Base-by-base conservation (phyloP, 306 rosid genomes). In the Lathyrus oleraceus region DNA sequence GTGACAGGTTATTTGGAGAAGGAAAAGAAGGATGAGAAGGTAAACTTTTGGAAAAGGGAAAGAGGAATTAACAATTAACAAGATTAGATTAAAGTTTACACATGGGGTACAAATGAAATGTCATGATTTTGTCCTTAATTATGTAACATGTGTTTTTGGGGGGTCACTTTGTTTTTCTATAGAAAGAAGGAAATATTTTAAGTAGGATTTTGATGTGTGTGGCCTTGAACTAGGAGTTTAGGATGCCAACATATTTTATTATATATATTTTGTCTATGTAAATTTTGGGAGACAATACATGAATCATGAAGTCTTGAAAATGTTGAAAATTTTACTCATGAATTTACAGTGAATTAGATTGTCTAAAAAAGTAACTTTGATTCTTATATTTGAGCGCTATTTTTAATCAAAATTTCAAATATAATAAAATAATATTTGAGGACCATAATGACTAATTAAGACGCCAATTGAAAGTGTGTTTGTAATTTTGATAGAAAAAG, bases 111-210 rank as follows among this genome's bases (percentile, higher is more conserved):
- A 54, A 76, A 21, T 48, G 72, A 80, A 47, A 60, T 40, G 72
- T 72, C 85, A 76, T 66, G 48, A 73, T 68, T 81, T 81, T 72
- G 70, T 72, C 75, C 70, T 76, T 36, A 72, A 76, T 54, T 49
- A 51, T 81, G 78, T 74, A 73, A 64, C 71, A 69, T 81, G 78
- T 48, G 4, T 59, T 59, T 82, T 73, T 73, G 6, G 21, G 63
- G 57, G 65, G 65, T 45, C 67, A 61, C 70, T 32, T 38, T 73
- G 56, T 62, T 5, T 5, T 10, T 53, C 39, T 74, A 75, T 12
- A 62, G 53, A 35, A 49, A 11, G 42, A 57, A 53, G 39, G 16
- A 72, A 52, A 36, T 36, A 54, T 68, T 60, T 61, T 52, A 56
- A 67, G 66, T 70, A 30, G 75, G 71, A 21, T 72, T 48, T 64